These are phyloP conservation scores for Catharanthus roseus DNA, from an alignment of 257 asterid genomes.

Conservation along the genomic window DNA sequence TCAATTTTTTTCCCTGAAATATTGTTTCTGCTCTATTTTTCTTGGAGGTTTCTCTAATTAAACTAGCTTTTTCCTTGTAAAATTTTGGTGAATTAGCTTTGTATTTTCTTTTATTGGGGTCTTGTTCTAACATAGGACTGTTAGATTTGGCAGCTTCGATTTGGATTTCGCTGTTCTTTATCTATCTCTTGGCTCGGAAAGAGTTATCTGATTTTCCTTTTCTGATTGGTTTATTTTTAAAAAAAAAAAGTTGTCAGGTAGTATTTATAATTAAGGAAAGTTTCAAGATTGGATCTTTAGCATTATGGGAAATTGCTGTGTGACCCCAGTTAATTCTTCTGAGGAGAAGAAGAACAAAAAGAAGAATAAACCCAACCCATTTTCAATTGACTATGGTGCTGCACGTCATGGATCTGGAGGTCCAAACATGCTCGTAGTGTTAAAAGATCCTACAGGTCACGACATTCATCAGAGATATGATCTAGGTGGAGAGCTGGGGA, in stretches of 20 bases:
- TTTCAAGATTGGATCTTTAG: slow-evolving; percentile 4
- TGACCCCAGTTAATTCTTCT: slow-evolving; percentile 33
- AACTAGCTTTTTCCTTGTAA: background rate
- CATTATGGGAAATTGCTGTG: slow-evolving; percentile 64
- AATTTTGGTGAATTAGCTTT: background rate
- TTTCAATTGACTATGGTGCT: slow-evolving; percentile 42
- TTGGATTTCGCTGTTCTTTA: background rate
- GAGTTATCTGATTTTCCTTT: too few relatives aligned
- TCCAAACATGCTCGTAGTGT: slow-evolving; percentile 37
- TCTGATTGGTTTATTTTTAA: background rate
- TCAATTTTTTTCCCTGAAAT: background rate
- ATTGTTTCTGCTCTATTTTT: background rate
- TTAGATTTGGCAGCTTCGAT: background rate
- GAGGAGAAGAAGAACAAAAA: slow-evolving; percentile 31
- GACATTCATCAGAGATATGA: slow-evolving; percentile 36
- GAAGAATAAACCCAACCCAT: slow-evolving; percentile 48
- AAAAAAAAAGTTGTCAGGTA: background rate
- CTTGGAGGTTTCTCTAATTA: background rate
- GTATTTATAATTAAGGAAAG: background rate
- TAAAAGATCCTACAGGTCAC: slow-evolving; percentile 50
- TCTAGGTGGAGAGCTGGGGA: slow-evolving; percentile 63
- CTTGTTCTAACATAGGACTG: background rate
- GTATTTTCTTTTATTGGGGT: background rate
- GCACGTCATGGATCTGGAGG: slow-evolving; percentile 34
- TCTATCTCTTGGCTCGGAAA: background rate